These are phyloP conservation scores for Cercospora sojina DNA, from an alignment of 2,329 filamentous ascomycete genomes.

Conservation along the genomic window DNA sequence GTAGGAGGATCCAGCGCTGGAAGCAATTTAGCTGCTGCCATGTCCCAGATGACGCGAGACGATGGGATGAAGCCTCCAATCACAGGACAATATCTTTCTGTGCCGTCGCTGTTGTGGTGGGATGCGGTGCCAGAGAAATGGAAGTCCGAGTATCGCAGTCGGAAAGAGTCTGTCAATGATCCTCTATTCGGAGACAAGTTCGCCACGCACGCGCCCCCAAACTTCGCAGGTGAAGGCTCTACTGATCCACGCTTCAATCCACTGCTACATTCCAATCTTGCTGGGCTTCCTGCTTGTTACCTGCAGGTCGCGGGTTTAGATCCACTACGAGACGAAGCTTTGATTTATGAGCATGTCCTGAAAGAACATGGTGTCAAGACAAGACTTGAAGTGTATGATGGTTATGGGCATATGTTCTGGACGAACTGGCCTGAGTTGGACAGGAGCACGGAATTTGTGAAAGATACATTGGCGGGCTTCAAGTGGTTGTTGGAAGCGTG, in stretches of 20 bases:
- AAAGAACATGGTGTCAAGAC: constrained; percentile 45
- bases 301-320: constrained; percentile 54
- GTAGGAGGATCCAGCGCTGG: constrained; percentile 51
- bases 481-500: constrained; percentile 12
- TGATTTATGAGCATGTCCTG: constrained; percentile 53
- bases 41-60: constrained; percentile 44
- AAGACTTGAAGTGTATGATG: constrained; percentile 44
- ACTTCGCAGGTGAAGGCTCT: constrained; percentile 4
- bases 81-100: constrained; percentile 45
- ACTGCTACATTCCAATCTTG: constrained; percentile 25
- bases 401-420: constrained; percentile 38
- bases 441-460: constrained; percentile 10
- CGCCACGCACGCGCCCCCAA: neutral
- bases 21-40: constrained; percentile 43
- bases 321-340: constrained; percentile 51
- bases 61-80: constrained; percentile 45
- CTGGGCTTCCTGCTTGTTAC: constrained; percentile 47
- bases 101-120: constrained; percentile 42
- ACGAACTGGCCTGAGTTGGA: constrained; percentile 15
- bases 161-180: constrained; percentile 43
- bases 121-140: constrained; percentile 43
- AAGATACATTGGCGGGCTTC: constrained; percentile 15
- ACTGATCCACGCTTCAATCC: constrained; percentile 18
- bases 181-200: constrained; percentile 33
- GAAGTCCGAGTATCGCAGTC: constrained; percentile 39